A percentile compares a stretch with the other conserved stretches of the same genome.
phyloP scores from a whole-genome alignment of 495 filamentous ascomycete species.

The Penicillium canariense region DNA sequence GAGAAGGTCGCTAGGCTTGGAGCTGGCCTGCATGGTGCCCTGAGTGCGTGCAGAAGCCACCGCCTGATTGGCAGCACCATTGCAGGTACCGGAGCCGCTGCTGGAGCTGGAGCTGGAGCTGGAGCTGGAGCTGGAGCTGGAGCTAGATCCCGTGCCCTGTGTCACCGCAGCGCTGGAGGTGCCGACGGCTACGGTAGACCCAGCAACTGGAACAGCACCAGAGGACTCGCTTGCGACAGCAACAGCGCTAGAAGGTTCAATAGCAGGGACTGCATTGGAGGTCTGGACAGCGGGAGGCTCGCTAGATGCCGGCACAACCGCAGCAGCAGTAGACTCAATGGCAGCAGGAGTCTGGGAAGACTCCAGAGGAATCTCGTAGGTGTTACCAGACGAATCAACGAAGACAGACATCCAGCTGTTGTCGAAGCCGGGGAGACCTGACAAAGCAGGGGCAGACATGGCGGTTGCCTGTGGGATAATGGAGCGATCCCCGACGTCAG shows the following conservation, averaged over 20 bases:
- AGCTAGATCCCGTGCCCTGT: not conserved
- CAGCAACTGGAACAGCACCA: not conserved
- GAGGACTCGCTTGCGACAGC: not conserved
- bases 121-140: conserved; percentile 5
- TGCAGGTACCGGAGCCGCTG: conserved; percentile 27
- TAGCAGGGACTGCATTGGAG: not conserved
- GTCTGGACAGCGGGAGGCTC: not conserved
- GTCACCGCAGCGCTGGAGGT: not conserved
- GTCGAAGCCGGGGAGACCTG: conserved; percentile 16
- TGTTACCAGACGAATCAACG: conserved; percentile 1
- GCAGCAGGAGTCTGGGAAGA: conserved; percentile 1
- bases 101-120: conserved; percentile 12
- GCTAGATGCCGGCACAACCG: not conserved
- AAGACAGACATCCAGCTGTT: conserved; percentile 17
- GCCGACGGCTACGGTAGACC: not conserved
- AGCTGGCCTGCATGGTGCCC: conserved; percentile 29
- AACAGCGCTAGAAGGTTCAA: not conserved
- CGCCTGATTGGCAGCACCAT: conserved; percentile 18
- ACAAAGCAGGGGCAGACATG: not conserved
- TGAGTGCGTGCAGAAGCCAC: conserved; percentile 41
- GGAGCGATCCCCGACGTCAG: conserved; percentile 7
- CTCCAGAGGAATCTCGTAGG: conserved; percentile 4
- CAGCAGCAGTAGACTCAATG: conserved; percentile 4
- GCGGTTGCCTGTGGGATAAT: not conserved
- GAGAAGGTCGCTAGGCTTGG: conserved; percentile 41